phyloP scores from a whole-genome alignment of 495 filamentous ascomycete species.

The Staphylotrichum longicolle region DNA sequence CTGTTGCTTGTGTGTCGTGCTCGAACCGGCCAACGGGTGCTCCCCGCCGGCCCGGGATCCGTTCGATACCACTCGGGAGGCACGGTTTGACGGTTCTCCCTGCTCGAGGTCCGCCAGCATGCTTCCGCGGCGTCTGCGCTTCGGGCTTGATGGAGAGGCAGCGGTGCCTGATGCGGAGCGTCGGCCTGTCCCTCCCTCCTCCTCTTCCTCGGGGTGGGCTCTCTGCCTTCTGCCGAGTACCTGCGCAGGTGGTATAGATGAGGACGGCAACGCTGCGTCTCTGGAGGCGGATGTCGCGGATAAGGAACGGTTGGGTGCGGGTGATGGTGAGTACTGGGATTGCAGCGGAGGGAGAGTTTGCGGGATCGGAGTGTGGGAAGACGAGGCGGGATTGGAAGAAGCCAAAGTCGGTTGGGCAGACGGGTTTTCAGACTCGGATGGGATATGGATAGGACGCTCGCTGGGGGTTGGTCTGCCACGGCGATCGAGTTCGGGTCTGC shows the following conservation, averaged over 20 bases:
- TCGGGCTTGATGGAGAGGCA: conserved; percentile 18
- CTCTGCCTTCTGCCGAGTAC: conserved; percentile 32
- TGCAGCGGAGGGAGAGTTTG: conserved; percentile 25
- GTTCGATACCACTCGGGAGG: conserved; percentile 38
- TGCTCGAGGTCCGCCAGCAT: conserved; percentile 38
- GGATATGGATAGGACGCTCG: conserved; percentile 26
- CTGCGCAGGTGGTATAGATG: conserved; percentile 13
- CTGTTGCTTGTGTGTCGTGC: conserved; percentile 39
- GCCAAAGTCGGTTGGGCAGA: conserved; percentile 38
- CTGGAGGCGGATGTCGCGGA: conserved; percentile 8
- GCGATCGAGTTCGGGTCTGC: conserved; percentile 32
- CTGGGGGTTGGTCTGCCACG: conserved; percentile 39
- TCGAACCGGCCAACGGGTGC: conserved; percentile 33
- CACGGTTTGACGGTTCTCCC: conserved; percentile 38
- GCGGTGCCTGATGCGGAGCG: conserved; percentile 1
- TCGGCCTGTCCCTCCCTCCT: conserved; percentile 21
- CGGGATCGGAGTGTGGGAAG: conserved; percentile 24
- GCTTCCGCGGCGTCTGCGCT: conserved; percentile 29
- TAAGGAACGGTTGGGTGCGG: conserved; percentile 6
- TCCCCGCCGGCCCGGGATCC: conserved; percentile 34
- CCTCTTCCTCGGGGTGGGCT: conserved; percentile 22
- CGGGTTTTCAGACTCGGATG: conserved; percentile 44
- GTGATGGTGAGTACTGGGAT: conserved; percentile 17
- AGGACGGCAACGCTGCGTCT: conserved; percentile 11
- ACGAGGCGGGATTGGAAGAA: conserved; percentile 40